A percentile compares a stretch with the other conserved stretches of the same genome.
phyloP scores from a whole-genome alignment of 306 rosid species.

The Trifolium repens region DNA sequence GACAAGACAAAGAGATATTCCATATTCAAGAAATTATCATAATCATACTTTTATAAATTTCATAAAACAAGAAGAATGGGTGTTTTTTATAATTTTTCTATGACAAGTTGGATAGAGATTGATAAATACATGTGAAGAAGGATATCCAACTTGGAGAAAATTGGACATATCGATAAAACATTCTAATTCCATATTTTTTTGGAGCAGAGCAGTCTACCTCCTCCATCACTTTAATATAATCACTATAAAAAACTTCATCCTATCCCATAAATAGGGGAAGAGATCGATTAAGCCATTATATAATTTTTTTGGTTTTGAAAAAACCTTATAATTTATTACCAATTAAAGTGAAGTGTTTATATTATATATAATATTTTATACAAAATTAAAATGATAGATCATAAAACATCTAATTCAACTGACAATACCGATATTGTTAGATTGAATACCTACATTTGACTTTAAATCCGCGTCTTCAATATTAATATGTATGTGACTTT shows the following conservation, averaged over 20 bases:
- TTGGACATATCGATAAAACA: conserved; percentile 12
- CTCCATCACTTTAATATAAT: not conserved
- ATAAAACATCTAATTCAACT: too few species aligned
- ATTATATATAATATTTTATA: too few species aligned
- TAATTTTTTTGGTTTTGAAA: too few species aligned
- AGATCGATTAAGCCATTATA: not conserved
- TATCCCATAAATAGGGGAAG: not conserved
- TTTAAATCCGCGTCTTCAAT: too few species aligned
- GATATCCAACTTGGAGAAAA: not conserved
- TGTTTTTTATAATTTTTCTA: not conserved
- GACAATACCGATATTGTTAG: too few species aligned
- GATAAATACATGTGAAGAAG: not conserved
- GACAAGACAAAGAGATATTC: not conserved
- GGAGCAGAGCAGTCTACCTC: not conserved
- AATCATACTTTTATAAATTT: not conserved
- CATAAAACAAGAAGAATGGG: not conserved
- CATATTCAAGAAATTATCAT: not conserved
- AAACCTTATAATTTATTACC: not conserved
- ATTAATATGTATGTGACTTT: too few species aligned
- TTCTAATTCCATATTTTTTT: not conserved
- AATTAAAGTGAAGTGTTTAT: not conserved
- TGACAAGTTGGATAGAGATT: not conserved
- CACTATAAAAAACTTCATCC: not conserved
- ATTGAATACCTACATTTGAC: too few species aligned
- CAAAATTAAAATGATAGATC: too few species aligned